Evolutionary conservation across 2,329 filamentous ascomycete species (phyloP).

Genomic region (Beauveria brongniartii): DNA sequence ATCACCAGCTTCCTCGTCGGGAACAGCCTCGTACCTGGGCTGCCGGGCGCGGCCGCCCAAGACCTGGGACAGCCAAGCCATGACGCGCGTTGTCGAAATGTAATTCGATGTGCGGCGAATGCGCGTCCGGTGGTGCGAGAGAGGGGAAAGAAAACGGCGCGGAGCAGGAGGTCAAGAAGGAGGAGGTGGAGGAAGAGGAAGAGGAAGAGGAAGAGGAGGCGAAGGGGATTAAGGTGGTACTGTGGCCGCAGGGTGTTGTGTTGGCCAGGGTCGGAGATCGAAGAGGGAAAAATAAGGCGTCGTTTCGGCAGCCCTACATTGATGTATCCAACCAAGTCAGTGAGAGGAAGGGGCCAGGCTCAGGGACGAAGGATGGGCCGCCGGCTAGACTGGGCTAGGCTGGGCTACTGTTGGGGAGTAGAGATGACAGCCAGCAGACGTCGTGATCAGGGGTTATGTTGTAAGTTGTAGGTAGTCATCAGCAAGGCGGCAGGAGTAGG

Average conservation of each 20-base stretch:
- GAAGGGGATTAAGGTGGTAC: background rate
- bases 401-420: background rate
- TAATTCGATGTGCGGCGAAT: background rate
- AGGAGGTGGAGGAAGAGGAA: background rate
- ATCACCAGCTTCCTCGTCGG: constrained; percentile 5
- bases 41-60: background rate
- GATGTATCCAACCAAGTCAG: background rate
- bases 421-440: background rate
- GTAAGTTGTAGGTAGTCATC: too few relatives aligned
- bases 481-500: background rate
- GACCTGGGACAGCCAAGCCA: constrained; percentile 8
- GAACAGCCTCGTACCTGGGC: constrained; percentile 4
- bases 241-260: background rate
- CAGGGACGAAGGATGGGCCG: background rate
- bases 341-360: background rate
- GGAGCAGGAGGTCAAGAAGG: too few relatives aligned
- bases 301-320: background rate
- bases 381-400: background rate
- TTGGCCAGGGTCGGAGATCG: background rate
- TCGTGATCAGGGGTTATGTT: background rate
- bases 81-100: background rate
- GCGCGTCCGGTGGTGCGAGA: background rate
- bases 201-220: background rate
- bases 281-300: constrained; percentile 1
- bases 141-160: background rate